Base-by-base conservation (phyloP, 1,284 basidiomycete genomes). In the Tylopilus sp. region DNA sequence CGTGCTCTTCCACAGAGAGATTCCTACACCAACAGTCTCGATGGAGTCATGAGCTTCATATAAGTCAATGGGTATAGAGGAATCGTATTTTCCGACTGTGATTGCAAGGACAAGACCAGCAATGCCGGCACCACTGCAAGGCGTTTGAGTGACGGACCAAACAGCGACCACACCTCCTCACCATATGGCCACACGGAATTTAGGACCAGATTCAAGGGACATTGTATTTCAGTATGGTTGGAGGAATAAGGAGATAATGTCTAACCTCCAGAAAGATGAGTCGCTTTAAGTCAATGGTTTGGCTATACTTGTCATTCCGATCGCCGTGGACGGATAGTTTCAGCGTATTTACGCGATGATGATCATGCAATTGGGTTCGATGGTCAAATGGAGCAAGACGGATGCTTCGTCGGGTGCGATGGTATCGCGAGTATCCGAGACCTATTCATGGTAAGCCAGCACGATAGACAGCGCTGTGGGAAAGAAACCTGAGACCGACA, bases 21-120 rank as follows among this genome's bases (percentile, higher is more conserved):
- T 54, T 5, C 57, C 57, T 33, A 48, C 58, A 10, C 57, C 57
- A 2, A 36, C 36, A 21, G 48, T 54, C 5, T 57, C 46, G 17
- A 59, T 46, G 14, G 42, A 46, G 4, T 57, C 46, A 15, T 57
- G 55, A 30, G 58, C 51, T 41, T 58, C 57, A 10, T 59, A 58
- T 21, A 58, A 37, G 46, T 58, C 51, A 17, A 57, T 51, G 29
- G 55, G 55, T 39, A 57, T 42, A 3, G 40, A 31, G 2, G 54
- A 31, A 29, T 48, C 31, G 30, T 54, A 57, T 44, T 59, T 59
- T 29, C 51, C 50, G n/a, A 59, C 54, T 7, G 50, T 54, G 4
- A 50, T 54, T 0, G 57, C 55, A 8, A 59, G 57, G 26, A 52
- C 29, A 7, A 59, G 52, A 4, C 57, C 55, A 3, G 42, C 51